A percentile compares a stretch with the other conserved stretches of the same genome.
Conservation (phyloP, 768 basidiomycete species). For the Aureoboletus auriporus region DNA sequence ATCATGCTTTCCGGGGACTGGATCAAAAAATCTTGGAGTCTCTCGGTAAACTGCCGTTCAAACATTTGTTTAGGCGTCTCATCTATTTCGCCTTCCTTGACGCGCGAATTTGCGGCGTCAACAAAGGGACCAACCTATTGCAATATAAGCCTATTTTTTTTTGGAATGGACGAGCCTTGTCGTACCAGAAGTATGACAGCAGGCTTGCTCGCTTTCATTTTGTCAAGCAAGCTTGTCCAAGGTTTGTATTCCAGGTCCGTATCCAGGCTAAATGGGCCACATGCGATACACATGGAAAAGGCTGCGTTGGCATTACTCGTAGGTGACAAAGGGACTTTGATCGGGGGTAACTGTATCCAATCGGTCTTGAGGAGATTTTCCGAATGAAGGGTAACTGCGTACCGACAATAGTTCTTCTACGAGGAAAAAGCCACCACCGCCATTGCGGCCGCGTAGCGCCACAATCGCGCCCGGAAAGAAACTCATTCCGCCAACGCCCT, state of each 20-base stretch:
- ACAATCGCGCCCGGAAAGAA: conserved; percentile 89
- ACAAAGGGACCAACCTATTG: conserved; percentile 88
- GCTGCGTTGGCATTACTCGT: conserved; percentile 34
- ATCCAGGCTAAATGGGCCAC: conserved; percentile 86
- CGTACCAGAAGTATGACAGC: conserved; percentile 74
- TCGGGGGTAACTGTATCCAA: conserved; percentile 57
- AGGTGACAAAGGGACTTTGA: conserved; percentile 43
- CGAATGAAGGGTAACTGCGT: conserved; percentile 24
- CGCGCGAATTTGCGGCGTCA: conserved; percentile 67
- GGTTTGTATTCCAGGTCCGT: conserved; percentile 72
- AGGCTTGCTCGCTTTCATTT: conserved; percentile 63
- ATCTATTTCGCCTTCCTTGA: conserved; percentile 74
- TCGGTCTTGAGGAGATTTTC: neutral
- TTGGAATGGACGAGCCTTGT: neutral
- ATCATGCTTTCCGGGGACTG: conserved; percentile 64
- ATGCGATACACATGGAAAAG: conserved; percentile 67
- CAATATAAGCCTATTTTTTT: neutral
- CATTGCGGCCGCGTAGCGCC: conserved; percentile 84
- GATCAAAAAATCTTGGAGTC: conserved; percentile 54
- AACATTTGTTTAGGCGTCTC: conserved; percentile 66
- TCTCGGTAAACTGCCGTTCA: conserved; percentile 53
- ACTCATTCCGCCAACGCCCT: conserved; percentile 62
- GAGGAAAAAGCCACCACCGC: conserved; percentile 83
- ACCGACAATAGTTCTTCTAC: conserved; percentile 82
- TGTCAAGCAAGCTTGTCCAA: conserved; percentile 59